Conservation (phyloP, 2,329 filamentous ascomycete genomes). For the Penicillium griseofulvum region DNA sequence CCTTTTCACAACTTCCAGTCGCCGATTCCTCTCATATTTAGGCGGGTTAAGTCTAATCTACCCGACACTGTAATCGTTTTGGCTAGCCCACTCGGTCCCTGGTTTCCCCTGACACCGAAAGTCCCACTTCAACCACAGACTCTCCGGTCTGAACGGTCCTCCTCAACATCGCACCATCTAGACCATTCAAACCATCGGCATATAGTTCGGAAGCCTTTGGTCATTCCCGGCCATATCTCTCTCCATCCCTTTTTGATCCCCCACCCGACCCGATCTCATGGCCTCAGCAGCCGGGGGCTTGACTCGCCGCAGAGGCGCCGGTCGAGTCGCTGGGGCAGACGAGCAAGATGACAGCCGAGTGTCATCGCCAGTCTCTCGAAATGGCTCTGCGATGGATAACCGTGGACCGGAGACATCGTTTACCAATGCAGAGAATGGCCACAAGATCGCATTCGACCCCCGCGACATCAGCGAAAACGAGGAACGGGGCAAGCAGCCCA, state of each 20-base stretch:
- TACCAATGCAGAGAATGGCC: slow-evolving; percentile 82
- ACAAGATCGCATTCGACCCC: slow-evolving; percentile 97
- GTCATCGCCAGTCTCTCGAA: slow-evolving; percentile 62
- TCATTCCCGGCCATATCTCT: slow-evolving; percentile 6
- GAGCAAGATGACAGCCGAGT: slow-evolving; percentile 65
- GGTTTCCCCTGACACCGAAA: slow-evolving; percentile 28
- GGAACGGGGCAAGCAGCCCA: slow-evolving; percentile 95
- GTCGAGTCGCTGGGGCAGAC: slow-evolving; percentile 56
- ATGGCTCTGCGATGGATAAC: slow-evolving; percentile 56
- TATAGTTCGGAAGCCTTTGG: slow-evolving; percentile 17
- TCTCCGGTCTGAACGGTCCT: slow-evolving; percentile 24
- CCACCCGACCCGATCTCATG: slow-evolving; percentile 46
- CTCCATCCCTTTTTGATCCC: slow-evolving; percentile 9
- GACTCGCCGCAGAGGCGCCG: slow-evolving; percentile 67
- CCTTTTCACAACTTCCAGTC: not conserved
- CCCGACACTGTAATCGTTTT: not conserved
- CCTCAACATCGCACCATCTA: slow-evolving; percentile 22
- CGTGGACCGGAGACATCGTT: slow-evolving; percentile 74
- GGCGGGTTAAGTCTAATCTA: not conserved
- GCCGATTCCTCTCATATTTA: not conserved
- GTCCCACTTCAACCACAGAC: slow-evolving; percentile 25
- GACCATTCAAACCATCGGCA: slow-evolving; percentile 23
- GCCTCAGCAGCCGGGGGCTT: slow-evolving; percentile 65
- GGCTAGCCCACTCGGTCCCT: slow-evolving; percentile 20
- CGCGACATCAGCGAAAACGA: slow-evolving; percentile 95